Base-by-base conservation (phyloP, 768 basidiomycete genomes). In the Kwoniella pini region DNA sequence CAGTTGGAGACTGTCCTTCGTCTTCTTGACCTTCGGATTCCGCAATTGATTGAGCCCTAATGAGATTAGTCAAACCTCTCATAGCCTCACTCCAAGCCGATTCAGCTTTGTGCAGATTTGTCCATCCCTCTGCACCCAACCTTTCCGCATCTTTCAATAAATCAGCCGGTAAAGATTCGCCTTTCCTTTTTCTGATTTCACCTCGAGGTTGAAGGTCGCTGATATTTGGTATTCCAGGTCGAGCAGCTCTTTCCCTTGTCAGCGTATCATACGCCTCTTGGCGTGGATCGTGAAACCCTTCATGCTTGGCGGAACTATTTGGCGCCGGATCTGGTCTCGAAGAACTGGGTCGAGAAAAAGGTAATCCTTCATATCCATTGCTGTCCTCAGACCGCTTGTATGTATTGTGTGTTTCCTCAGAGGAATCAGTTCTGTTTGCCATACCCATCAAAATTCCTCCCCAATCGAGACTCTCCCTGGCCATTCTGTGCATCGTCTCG, bases 391-490 rank as follows among this genome's bases (percentile, higher is more conserved):
- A 42, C 24, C 12, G 21, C 13, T 9, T 28, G 1, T 17, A 27
- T n/a, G 26, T 42, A 7, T 2, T 33, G 6, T 49, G 50, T 36
- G 46, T n/a, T 26, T 50, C 51, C 9, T 60, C 50, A 5, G 33
- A 19, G 4, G 26, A 24, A 7, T 38, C 42, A 38, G 40, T 27
- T 36, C 31, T 43, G 9, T 53, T 22, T 13, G 69, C 65, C 64
- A 72, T 65, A 13, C 39, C 45, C 60, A 69, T 63, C 24, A 72
- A 51, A 1, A 65, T 36, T 3, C 57, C 58, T 7, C 71, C 66
- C 71, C 68, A 72, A 13, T 70, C 62, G 11, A 72, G 36, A 49
- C 61, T 64, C 50, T 68, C 66, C 51, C 55, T 57, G 2, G 71
- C 71, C 59, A 72, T 57, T 13, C 51, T 62, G 6, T 43, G 39